These are phyloP conservation scores for Elaeagnus macrophylla DNA, from an alignment of 306 rosid genomes.

Conservation along the genomic window DNA sequence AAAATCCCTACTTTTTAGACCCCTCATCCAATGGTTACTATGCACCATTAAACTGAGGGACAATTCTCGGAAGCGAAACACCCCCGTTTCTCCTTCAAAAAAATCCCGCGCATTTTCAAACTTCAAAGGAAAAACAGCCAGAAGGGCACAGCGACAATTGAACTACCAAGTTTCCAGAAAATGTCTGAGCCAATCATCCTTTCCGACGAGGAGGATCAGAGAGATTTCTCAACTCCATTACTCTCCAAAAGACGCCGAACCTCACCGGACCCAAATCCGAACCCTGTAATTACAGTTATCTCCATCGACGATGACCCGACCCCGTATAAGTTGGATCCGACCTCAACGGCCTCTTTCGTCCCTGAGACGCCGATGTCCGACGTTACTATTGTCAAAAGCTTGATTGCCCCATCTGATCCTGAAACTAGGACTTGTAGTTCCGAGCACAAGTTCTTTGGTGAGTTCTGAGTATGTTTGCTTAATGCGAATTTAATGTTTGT, in stretches of 20 bases:
- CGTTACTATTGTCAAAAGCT: background rate
- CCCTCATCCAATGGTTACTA: too few species aligned
- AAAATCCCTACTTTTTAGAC: too few species aligned
- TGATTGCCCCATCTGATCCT: background rate
- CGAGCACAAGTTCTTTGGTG: constrained; percentile 2
- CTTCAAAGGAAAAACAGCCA: too few species aligned
- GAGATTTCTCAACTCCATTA: constrained; percentile 29
- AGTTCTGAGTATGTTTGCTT: background rate
- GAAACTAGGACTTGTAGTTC: background rate
- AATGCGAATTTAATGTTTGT: too few species aligned
- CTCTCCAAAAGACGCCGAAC: constrained; percentile 56
- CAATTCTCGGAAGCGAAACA: too few species aligned
- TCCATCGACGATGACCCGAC: constrained; percentile 77
- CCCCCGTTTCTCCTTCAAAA: too few species aligned
- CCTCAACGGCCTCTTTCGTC: constrained; percentile 38
- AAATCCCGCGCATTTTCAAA: too few species aligned
- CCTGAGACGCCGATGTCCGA: constrained; percentile 55
- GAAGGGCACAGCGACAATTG: too few species aligned
- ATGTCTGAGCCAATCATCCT: constrained; percentile 59
- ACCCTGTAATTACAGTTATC: constrained; percentile 32
- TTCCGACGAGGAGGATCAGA: constrained; percentile 71
- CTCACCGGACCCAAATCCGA: constrained; percentile 24
- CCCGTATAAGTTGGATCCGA: constrained; percentile 31
- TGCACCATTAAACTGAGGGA: too few species aligned
- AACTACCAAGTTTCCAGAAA: too few species aligned